Evolutionary conservation across 805 yeast species (phyloP).

Genomic region (Pichia ethanolica): DNA sequence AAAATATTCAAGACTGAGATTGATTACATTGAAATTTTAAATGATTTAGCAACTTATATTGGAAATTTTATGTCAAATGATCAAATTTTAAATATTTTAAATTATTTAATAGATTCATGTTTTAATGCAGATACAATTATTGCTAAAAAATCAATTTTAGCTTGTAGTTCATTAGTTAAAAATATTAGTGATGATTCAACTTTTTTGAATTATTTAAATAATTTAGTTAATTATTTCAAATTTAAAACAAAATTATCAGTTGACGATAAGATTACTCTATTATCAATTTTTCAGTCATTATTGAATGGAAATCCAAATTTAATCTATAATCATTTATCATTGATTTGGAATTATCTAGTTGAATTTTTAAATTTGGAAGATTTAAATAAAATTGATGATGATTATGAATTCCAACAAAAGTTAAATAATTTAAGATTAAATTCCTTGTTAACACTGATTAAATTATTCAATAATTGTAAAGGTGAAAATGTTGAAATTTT

Average conservation of each 20-base stretch:
- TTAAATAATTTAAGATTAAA: slow-evolving; percentile 40
- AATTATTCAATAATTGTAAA: slow-evolving; percentile 34
- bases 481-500: slow-evolving; percentile 25
- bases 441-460: slow-evolving; percentile 33
- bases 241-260: not conserved
- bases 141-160: slow-evolving; percentile 37
- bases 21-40: slow-evolving; percentile 55
- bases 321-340: slow-evolving; percentile 12
- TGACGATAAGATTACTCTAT: not conserved
- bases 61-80: slow-evolving; percentile 22
- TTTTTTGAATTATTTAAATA: not conserved
- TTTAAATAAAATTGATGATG: slow-evolving; percentile 24
- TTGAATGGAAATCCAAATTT: slow-evolving; percentile 23
- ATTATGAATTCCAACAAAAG: slow-evolving; percentile 27
- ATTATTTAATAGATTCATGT: slow-evolving; percentile 28
- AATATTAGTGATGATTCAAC: slow-evolving; percentile 13
- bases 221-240: not conserved
- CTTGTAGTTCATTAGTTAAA: slow-evolving; percentile 30
- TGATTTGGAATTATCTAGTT: slow-evolving; percentile 12
- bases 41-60: slow-evolving; percentile 45
- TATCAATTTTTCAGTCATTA: slow-evolving; percentile 11
- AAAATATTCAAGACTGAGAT: slow-evolving; percentile 26
- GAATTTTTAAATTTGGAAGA: slow-evolving; percentile 13
- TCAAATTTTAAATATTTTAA: slow-evolving; percentile 20
- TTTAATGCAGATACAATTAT: slow-evolving; percentile 37